A percentile compares a stretch with the other conserved stretches of the same genome.
Evolutionary conservation across 2,329 filamentous ascomycete species (phyloP).

Genomic region (Colletotrichum godetiae): DNA sequence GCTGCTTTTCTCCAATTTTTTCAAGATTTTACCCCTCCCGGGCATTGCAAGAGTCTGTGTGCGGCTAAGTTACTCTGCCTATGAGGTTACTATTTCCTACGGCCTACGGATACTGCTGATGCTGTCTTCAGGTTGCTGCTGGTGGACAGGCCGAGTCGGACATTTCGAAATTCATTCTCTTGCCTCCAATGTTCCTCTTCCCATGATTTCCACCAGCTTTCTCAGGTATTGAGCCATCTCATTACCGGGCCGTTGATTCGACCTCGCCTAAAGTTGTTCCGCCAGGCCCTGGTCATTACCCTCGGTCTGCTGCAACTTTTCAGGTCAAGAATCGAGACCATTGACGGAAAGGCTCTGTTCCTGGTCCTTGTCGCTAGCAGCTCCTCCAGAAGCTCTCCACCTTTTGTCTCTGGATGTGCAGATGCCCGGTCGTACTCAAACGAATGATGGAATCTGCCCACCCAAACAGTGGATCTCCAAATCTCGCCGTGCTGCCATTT

Average conservation of each 20-base stretch:
- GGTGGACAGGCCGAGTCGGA: background rate
- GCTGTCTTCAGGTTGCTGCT: background rate
- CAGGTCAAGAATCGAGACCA: conserved; percentile 15
- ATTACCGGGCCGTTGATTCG: conserved; percentile 15
- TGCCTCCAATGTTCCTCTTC: conserved; percentile 6
- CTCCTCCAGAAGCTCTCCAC: conserved; percentile 30
- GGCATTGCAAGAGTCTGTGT: conserved; percentile 8
- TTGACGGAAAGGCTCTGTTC: conserved; percentile 26
- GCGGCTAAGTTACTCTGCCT: conserved; percentile 14
- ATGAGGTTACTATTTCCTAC: background rate
- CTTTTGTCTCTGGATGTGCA: conserved; percentile 33
- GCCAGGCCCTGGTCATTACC: conserved; percentile 12
- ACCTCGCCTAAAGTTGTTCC: conserved; percentile 13
- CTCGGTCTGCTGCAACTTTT: conserved; percentile 15
- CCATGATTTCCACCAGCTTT: background rate
- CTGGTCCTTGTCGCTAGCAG: conserved; percentile 33
- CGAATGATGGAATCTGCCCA: conserved; percentile 36
- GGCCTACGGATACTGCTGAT: background rate
- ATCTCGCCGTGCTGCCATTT: conserved; percentile 35
- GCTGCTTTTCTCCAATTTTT: conserved; percentile 33
- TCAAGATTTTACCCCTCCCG: conserved; percentile 33
- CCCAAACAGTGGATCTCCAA: conserved; percentile 33
- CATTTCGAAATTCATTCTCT: conserved; percentile 13
- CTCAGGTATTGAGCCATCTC: background rate
- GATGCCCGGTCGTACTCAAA: conserved; percentile 33